These are phyloP conservation scores for Trichoderma lentiforme DNA, from an alignment of 2,329 filamentous ascomycete species.

Conservation along the genomic window DNA sequence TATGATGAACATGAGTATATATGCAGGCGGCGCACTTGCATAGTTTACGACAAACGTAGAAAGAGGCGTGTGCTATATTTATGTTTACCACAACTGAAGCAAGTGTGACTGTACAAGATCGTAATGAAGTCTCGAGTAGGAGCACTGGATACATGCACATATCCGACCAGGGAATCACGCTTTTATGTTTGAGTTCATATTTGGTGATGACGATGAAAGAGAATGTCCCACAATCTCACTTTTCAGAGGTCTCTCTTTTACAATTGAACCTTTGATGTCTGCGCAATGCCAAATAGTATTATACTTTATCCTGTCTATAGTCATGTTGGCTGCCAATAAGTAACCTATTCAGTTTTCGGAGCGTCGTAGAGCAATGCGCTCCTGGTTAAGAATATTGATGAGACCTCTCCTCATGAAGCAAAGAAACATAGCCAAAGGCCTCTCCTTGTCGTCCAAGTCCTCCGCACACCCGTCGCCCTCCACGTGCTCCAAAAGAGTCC, in stretches of 20 bases:
- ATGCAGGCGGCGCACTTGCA: background rate
- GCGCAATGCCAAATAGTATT: background rate
- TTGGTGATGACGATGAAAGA: background rate
- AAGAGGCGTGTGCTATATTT: background rate
- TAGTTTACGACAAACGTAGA: background rate
- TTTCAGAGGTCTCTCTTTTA: background rate
- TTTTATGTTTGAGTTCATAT: background rate
- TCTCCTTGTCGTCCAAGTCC: background rate
- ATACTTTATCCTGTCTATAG: background rate
- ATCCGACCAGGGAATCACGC: background rate
- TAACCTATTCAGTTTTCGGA: background rate
- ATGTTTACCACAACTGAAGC: background rate
- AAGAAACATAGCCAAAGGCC: background rate
- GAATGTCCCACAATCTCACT: background rate
- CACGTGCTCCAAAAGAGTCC: conserved; percentile 25
- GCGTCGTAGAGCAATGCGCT: too few species aligned
- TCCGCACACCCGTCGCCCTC: conserved; percentile 25
- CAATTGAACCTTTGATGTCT: background rate
- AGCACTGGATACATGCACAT: background rate
- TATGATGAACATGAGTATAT: background rate
- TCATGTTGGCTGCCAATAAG: background rate
- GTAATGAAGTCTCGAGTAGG: background rate
- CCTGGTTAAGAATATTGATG: background rate
- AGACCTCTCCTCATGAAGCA: background rate
- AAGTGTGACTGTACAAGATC: background rate